A percentile compares a stretch with the other conserved stretches of the same genome.
These are phyloP conservation scores for Castanospermum australe DNA, from an alignment of 306 rosid species.

Conservation along the genomic window DNA sequence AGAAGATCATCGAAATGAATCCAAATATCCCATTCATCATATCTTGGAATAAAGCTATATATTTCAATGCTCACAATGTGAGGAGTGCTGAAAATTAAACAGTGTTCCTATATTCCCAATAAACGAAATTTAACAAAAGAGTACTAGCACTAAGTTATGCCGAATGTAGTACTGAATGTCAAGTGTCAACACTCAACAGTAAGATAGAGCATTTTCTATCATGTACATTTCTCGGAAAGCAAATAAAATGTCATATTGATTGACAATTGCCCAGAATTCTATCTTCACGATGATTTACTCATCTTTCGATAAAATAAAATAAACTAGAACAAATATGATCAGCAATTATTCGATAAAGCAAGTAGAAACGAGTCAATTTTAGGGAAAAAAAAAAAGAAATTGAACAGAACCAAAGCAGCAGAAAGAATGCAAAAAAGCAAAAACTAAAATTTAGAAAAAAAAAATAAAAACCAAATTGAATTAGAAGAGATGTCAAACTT, in stretches of 20 bases:
- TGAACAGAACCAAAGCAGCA: neutral
- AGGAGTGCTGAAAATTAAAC: neutral
- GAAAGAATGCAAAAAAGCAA: neutral
- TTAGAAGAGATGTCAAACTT: neutral
- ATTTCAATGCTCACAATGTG: neutral
- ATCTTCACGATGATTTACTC: neutral
- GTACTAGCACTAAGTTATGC: neutral
- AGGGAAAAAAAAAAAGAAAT: neutral
- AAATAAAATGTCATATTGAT: neutral
- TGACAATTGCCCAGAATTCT: neutral
- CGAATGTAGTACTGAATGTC: neutral
- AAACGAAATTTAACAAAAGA: neutral
- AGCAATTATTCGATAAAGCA: slow-evolving; percentile 7
- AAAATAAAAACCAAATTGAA: neutral
- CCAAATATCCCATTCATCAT: slow-evolving; percentile 4
- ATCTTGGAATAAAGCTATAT: neutral
- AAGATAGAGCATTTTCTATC: neutral
- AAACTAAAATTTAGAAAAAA: neutral
- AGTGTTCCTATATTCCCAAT: neutral
- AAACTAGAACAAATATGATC: neutral
- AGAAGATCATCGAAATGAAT: slow-evolving; percentile 17
- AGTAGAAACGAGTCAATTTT: neutral
- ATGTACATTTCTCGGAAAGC: neutral
- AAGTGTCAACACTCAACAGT: too few relatives aligned
- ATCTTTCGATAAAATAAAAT: neutral